Evolutionary conservation across 805 yeast genomes (phyloP).

Genomic region (Starmerella roubikii): DNA sequence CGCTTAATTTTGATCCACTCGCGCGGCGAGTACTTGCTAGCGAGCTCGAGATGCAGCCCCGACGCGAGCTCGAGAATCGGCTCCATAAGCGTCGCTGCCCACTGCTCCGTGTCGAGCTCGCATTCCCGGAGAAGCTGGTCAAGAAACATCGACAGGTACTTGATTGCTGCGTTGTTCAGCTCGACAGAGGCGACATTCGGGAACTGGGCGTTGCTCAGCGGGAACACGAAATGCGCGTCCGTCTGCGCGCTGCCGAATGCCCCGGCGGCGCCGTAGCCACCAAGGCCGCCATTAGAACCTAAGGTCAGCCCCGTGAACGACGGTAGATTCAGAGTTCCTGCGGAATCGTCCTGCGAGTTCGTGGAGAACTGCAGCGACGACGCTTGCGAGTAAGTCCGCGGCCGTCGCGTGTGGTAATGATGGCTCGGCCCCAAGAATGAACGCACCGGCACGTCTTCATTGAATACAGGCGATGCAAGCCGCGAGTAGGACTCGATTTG

Average conservation of each 20-base stretch:
- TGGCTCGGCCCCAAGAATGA: constrained; percentile 8
- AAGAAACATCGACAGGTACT: constrained; percentile 23
- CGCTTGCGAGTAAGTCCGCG: constrained; percentile 3
- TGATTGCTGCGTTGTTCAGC: constrained; percentile 24
- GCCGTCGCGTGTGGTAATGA: background rate
- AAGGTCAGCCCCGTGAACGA: background rate
- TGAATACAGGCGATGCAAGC: constrained; percentile 5
- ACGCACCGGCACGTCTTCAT: constrained; percentile 4
- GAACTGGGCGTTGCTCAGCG: constrained; percentile 11
- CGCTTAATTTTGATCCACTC: constrained; percentile 79
- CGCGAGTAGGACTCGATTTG: constrained; percentile 6
- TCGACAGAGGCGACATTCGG: constrained; percentile 19
- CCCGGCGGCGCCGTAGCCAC: background rate
- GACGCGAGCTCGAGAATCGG: constrained; percentile 44
- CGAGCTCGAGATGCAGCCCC: constrained; percentile 44
- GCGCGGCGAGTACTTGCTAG: constrained; percentile 70
- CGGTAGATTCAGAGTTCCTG: background rate
- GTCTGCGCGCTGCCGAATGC: background rate
- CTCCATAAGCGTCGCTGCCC: constrained; percentile 43
- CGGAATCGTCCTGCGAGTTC: background rate
- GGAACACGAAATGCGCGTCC: constrained; percentile 4
- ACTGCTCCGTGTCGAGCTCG: constrained; percentile 33
- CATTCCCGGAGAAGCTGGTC: constrained; percentile 24
- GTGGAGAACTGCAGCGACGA: background rate
- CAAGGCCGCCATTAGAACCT: background rate